Base-by-base conservation (phyloP, 2,329 filamentous ascomycete species). In the Botrytis byssoidea region DNA sequence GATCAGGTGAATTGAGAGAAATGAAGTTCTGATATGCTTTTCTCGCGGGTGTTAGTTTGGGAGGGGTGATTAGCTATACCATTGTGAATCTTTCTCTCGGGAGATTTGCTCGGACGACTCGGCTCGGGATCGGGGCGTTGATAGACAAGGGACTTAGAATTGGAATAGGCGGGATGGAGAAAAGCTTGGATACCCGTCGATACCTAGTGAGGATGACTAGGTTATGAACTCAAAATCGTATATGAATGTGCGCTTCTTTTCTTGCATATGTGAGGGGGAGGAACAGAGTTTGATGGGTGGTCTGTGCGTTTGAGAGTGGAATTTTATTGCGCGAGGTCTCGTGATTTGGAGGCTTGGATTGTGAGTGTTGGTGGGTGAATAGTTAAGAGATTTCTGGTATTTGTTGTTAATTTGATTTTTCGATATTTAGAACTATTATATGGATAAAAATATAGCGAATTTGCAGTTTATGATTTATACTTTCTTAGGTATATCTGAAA, bases 301-400 rank as follows among this genome's bases (percentile, higher is more conserved):
- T 69, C 48, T n/a, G 66, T 57, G 66, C 37, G 10, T 55, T 55
- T 20, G 20, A 3, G 18, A 9, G 46, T 14, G 10, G 12, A 20
- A 14, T 25, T 25, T 2, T 57, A 69, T 69, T 40, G 37, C 51
- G 66, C 18, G n/a, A 59, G n/a, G 66, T 69, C 66, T 69, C 66
- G 66, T 69, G 66, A 67, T 67, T 3, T 40, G 64, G 29, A 35
- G 14, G 8, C 9, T 35, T 32, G 4, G 18, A 29, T 20, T 4
- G 57, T 59, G 55, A 59, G 20, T 5, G 9, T 59, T n/a, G 6
- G 55, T 20, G 14, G 25, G 51, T 29, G n/a, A 1, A 57, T 7
- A 29, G 2, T 51, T 51, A 1, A 4, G 12, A 16, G 2, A 16
- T n/a, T 51, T 51, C 7, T n/a, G 3, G 8, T 9, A 29, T 55